These are phyloP conservation scores for Dimocarpus longan DNA, from an alignment of 345 rosid genomes.

Conservation along the genomic window DNA sequence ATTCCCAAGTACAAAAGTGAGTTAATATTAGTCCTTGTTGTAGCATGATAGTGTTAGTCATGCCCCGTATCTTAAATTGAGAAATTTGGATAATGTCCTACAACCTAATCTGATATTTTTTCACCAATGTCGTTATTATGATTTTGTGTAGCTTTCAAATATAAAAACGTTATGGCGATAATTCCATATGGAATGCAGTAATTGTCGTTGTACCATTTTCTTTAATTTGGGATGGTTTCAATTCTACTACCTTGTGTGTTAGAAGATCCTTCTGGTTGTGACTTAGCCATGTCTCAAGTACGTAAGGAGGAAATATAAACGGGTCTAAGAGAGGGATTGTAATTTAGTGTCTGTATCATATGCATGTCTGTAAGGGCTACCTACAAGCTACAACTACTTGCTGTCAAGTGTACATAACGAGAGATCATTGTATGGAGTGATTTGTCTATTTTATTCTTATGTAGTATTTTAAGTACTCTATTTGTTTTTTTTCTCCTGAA, in stretches of 20 bases:
- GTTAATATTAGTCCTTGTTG: slow-evolving; percentile 6
- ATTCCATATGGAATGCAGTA: not conserved
- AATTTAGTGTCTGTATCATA: not conserved
- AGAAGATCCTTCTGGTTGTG: not conserved
- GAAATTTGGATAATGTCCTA: slow-evolving; percentile 8
- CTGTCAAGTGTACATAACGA: slow-evolving; percentile 20
- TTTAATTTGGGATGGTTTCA: slow-evolving; percentile 12
- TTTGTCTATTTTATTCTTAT: not conserved
- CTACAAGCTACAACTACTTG: not conserved
- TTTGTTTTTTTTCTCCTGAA: too few species aligned
- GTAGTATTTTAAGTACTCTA: not conserved
- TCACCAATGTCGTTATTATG: slow-evolving; percentile 6
- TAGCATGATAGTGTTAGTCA: slow-evolving; percentile 6
- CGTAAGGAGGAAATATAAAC: not conserved
- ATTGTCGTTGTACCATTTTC: not conserved
- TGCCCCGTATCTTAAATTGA: not conserved
- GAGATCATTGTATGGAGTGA: not conserved
- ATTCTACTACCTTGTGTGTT: not conserved
- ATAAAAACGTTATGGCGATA: not conserved
- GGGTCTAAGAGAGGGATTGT: not conserved
- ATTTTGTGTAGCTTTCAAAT: slow-evolving; percentile 18
- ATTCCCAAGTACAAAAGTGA: not conserved
- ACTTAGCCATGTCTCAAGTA: not conserved
- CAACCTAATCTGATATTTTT: slow-evolving; percentile 2
- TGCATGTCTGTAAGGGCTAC: slow-evolving; percentile 3